These are phyloP conservation scores for Kazachstania taianensis DNA, from an alignment of 805 yeast species.

Conservation along the genomic window DNA sequence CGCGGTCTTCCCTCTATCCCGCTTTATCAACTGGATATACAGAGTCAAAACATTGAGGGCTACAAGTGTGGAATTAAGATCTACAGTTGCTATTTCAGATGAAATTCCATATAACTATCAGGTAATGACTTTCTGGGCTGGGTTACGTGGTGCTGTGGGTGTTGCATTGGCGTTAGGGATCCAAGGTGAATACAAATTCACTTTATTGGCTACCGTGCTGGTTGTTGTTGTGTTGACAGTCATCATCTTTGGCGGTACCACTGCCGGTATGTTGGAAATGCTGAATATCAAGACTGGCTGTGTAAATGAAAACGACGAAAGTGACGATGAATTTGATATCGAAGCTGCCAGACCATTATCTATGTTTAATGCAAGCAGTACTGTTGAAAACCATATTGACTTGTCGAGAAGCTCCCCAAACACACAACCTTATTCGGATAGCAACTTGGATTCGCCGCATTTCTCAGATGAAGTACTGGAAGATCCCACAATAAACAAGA, in stretches of 20 bases:
- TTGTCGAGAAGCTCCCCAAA: not conserved
- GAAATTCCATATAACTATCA: constrained; percentile 94
- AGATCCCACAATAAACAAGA: constrained; percentile 1
- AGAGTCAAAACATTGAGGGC: constrained; percentile 45
- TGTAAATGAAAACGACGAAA: constrained; percentile 59
- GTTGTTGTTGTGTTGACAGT: constrained; percentile 96
- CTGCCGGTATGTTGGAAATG: constrained; percentile 95
- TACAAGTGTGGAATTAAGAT: constrained; percentile 10
- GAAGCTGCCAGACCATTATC: constrained; percentile 46
- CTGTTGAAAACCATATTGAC: too few species aligned
- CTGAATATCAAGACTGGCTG: constrained; percentile 89
- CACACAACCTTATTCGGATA: constrained; percentile 24
- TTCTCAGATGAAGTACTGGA: constrained; percentile 12
- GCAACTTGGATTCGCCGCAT: constrained; percentile 10
- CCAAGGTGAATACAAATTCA: constrained; percentile 85
- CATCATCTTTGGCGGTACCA: constrained; percentile 94
- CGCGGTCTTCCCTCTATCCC: constrained; percentile 90
- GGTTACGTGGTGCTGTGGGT: constrained; percentile 97
- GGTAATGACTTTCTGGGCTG: constrained; percentile 99
- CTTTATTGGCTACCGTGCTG: constrained; percentile 84
- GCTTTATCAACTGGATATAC: constrained; percentile 70
- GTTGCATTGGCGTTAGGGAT: constrained; percentile 97
- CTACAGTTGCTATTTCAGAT: constrained; percentile 43
- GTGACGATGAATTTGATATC: constrained; percentile 93
- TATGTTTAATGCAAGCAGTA: constrained; percentile 4